Evolutionary conservation across 495 filamentous ascomycete species (phyloP).

Genomic region (Lasiosphaeris hirsuta): DNA sequence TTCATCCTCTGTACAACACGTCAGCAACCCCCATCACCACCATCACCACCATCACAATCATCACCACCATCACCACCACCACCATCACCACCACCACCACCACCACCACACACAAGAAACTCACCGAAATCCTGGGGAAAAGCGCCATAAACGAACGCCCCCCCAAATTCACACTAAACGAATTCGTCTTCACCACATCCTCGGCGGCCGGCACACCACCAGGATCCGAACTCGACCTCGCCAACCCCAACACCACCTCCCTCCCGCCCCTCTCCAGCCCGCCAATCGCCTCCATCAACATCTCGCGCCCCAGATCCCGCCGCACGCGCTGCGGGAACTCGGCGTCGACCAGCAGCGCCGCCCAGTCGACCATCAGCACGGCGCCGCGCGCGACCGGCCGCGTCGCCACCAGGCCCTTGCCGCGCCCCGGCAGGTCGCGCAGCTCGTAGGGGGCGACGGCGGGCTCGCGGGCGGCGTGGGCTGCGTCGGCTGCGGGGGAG

Average conservation of each 20-base stretch:
- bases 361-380: conserved; percentile 30
- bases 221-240: conserved; percentile 23
- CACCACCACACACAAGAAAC: not conserved
- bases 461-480: not conserved
- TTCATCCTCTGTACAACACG: conserved; percentile 25
- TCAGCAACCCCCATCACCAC: not conserved
- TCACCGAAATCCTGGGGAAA: conserved; percentile 25
- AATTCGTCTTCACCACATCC: conserved; percentile 34
- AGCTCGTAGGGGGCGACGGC: conserved; percentile 20
- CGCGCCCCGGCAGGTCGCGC: conserved; percentile 28
- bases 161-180: conserved; percentile 21
- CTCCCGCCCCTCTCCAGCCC: conserved; percentile 21
- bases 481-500: not conserved
- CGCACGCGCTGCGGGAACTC: conserved; percentile 25
- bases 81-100: not conserved
- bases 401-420: conserved; percentile 33
- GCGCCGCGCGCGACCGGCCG: conserved; percentile 24
- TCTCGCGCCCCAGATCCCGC: conserved; percentile 17
- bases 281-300: conserved; percentile 26
- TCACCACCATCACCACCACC: not conserved
- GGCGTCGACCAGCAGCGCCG: conserved; percentile 25
- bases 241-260: conserved; percentile 25
- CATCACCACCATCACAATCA: not conserved
- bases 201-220: conserved; percentile 25
- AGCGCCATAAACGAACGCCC: conserved; percentile 17